Percentiles rank a stretch among this genome's conserved stretches.
Evolutionary conservation across 73 alveolate genomes (phyloP).

Genomic region (Symbiodinium natans): DNA sequence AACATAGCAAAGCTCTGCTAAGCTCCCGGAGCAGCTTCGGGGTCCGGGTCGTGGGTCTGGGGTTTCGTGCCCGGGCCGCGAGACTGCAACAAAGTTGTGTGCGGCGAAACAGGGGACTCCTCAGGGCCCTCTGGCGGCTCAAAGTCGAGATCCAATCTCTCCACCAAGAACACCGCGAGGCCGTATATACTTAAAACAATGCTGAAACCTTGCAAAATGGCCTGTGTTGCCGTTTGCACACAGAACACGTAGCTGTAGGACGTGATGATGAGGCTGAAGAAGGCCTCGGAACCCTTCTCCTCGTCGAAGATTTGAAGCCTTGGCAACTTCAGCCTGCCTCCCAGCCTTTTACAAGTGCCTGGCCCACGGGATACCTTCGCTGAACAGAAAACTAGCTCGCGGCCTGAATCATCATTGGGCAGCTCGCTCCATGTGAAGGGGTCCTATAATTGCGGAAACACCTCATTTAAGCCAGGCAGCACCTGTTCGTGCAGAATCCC

Average conservation of each 20-base stretch:
- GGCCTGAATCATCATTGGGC: neutral
- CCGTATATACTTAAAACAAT: neutral
- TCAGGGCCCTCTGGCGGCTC: neutral
- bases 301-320: neutral
- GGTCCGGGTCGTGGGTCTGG: too few species aligned
- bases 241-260: neutral
- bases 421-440: neutral
- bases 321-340: neutral
- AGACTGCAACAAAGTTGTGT: too few species aligned
- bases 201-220: neutral
- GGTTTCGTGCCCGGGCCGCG: too few species aligned
- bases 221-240: neutral
- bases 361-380: neutral
- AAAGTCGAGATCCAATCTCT: neutral
- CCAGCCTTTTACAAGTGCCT: neutral
- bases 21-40: too few species aligned
- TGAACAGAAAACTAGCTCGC: neutral
- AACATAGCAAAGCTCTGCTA: too few species aligned
- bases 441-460: neutral
- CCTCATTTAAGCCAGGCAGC: neutral
- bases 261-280: neutral
- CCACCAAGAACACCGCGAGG: neutral
- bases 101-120: too few species aligned
- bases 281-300: neutral
- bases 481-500: neutral